phyloP scores from a whole-genome alignment of 1,139 yeast species.

The Pichia sp. region DNA sequence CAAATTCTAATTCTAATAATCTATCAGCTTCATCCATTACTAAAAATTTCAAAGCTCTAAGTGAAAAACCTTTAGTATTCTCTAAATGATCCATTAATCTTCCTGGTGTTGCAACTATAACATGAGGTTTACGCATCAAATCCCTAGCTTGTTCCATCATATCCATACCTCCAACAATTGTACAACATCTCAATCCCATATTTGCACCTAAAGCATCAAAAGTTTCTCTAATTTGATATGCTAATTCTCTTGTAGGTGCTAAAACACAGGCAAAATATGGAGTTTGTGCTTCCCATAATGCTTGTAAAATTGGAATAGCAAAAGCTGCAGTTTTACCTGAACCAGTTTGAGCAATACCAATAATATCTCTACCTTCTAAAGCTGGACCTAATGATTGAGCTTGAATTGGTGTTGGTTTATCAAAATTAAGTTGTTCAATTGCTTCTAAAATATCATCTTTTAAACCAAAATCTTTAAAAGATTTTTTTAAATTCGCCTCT shows the following conservation, averaged over 20 bases:
- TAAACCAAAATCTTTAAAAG: slow-evolving; percentile 46
- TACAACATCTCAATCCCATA: slow-evolving; percentile 84
- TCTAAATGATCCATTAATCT: slow-evolving; percentile 93
- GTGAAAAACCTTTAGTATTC: slow-evolving; percentile 84
- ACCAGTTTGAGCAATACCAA: slow-evolving; percentile 79
- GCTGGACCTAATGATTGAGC: slow-evolving; percentile 90
- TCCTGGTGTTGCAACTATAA: slow-evolving; percentile 95
- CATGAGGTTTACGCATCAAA: slow-evolving; percentile 87
- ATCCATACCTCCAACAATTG: slow-evolving; percentile 97
- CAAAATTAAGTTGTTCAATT: slow-evolving; percentile 57
- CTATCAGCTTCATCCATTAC: slow-evolving; percentile 98
- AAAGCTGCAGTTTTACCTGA: slow-evolving; percentile 85
- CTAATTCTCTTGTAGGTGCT: slow-evolving; percentile 96
- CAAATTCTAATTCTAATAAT: slow-evolving; percentile 91
- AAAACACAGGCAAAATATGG: slow-evolving; percentile 85
- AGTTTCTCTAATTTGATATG: slow-evolving; percentile 91
- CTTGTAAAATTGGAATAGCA: slow-evolving; percentile 85
- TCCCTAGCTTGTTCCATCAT: slow-evolving; percentile 97
- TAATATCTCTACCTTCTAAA: slow-evolving; percentile 73
- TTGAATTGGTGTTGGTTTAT: slow-evolving; percentile 85
- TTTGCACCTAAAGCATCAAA: slow-evolving; percentile 87
- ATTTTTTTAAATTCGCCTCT: slow-evolving; percentile 34
- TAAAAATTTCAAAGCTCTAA: slow-evolving; percentile 71
- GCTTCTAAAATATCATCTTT: slow-evolving; percentile 82
- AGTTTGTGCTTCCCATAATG: slow-evolving; percentile 80